Evolutionary conservation across 2,329 filamentous ascomycete species (phyloP).

Genomic region (Pyrenophora seminiperda): DNA sequence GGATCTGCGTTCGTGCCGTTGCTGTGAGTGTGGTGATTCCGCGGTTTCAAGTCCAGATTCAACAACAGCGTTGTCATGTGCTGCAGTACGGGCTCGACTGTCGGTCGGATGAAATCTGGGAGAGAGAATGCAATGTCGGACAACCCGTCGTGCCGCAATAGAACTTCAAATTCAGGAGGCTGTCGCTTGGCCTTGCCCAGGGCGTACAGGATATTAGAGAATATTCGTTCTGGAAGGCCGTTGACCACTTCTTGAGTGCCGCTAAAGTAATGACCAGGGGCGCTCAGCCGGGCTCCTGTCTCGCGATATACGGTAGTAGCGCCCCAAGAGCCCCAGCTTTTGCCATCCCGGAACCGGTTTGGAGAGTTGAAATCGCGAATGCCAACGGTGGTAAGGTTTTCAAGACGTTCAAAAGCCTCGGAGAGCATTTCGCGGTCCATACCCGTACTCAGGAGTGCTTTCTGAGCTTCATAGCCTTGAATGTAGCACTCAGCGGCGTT

Average conservation of each 20-base stretch:
- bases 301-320: conserved; percentile 47
- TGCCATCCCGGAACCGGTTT: conserved; percentile 57
- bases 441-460: conserved; percentile 50
- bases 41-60: conserved; percentile 25
- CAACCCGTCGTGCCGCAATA: conserved; percentile 50
- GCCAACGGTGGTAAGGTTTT: conserved; percentile 61
- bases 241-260: conserved; percentile 9
- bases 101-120: conserved; percentile 46
- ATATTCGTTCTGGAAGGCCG: conserved; percentile 26
- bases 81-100: conserved; percentile 51
- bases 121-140: conserved; percentile 54
- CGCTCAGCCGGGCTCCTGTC: conserved; percentile 39
- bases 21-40: conserved; percentile 18
- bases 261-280: conserved; percentile 11
- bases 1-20: conserved; percentile 11
- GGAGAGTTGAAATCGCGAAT: conserved; percentile 63
- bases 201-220: conserved; percentile 27
- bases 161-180: conserved; percentile 56
- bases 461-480: conserved; percentile 29
- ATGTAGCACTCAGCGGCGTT: conserved; percentile 23
- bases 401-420: conserved; percentile 61
- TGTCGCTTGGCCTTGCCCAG: conserved; percentile 40
- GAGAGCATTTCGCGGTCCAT: conserved; percentile 60
- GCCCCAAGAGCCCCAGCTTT: conserved; percentile 63
- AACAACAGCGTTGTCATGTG: conserved; percentile 57